A percentile compares a stretch with the other conserved stretches of the same genome.
phyloP scores from a whole-genome alignment of 2,329 filamentous ascomycete genomes.

The Lachnellula suecica region DNA sequence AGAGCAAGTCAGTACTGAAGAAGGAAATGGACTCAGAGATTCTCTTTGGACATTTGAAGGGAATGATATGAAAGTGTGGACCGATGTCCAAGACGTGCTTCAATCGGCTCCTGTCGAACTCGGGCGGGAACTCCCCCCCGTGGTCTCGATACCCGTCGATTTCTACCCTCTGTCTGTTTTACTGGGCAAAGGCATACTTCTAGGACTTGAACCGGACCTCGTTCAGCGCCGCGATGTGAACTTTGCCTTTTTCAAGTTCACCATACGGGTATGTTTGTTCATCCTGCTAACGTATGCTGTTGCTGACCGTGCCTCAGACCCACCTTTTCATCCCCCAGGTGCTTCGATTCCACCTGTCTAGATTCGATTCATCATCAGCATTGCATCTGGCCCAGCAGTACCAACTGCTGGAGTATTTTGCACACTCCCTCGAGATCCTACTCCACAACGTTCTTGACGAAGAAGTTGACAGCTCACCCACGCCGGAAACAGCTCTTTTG shows the following conservation, averaged over 20 bases:
- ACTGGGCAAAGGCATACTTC: slow-evolving; percentile 83
- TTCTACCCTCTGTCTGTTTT: slow-evolving; percentile 92
- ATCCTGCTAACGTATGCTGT: background rate
- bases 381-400: slow-evolving; percentile 82
- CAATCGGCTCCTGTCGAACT: slow-evolving; percentile 65
- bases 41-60: slow-evolving; percentile 97
- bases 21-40: slow-evolving; percentile 58
- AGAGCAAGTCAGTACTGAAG: slow-evolving; percentile 16
- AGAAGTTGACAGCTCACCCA: slow-evolving; percentile 75
- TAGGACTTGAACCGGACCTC: slow-evolving; percentile 89
- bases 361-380: slow-evolving; percentile 77
- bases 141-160: slow-evolving; percentile 80
- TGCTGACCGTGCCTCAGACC: slow-evolving; percentile 55
- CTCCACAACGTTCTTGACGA: slow-evolving; percentile 93
- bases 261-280: slow-evolving; percentile 68
- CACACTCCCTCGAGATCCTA: slow-evolving; percentile 88
- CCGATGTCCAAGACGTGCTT: slow-evolving; percentile 82
- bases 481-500: slow-evolving; percentile 63
- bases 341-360: slow-evolving; percentile 73
- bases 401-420: slow-evolving; percentile 83
- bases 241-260: slow-evolving; percentile 87
- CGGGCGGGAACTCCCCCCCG: slow-evolving; percentile 67
- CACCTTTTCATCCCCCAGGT: slow-evolving; percentile 91
- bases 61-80: slow-evolving; percentile 81
- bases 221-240: slow-evolving; percentile 89